These are phyloP conservation scores for Capsicum chinense DNA, from an alignment of 257 asterid genomes.

Conservation along the genomic window DNA sequence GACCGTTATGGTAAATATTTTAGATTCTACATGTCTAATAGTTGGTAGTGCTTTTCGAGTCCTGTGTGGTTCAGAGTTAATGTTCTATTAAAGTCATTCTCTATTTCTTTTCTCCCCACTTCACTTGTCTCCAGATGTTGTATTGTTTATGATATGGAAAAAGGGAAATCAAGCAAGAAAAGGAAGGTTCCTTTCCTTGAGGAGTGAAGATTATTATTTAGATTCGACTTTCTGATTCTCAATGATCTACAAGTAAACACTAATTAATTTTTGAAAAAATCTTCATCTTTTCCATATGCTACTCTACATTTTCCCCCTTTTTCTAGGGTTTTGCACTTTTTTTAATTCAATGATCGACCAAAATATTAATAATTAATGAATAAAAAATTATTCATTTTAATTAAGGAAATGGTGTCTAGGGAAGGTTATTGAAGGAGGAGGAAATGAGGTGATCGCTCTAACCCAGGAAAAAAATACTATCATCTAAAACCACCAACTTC, in stretches of 20 bases:
- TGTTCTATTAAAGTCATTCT: not conserved
- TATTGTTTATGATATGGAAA: not conserved
- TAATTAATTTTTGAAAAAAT: not conserved
- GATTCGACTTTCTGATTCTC: not conserved
- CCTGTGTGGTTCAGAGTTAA: not conserved
- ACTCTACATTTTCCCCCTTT: not conserved
- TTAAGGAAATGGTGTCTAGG: not conserved
- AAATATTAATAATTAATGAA: too few relatives aligned
- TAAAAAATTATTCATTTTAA: too few relatives aligned
- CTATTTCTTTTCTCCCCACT: not conserved
- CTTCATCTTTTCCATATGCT: not conserved
- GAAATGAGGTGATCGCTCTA: not conserved
- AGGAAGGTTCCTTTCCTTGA: not conserved
- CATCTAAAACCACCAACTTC: not conserved
- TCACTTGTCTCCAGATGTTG: not conserved
- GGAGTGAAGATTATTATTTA: not conserved
- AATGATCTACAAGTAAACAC: not conserved
- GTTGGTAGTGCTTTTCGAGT: conserved; percentile 1
- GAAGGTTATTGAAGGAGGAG: not conserved
- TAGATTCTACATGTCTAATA: conserved; percentile 2
- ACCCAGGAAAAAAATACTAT: not conserved
- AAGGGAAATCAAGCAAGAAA: not conserved
- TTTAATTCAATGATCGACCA: too few relatives aligned
- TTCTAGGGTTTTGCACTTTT: too few relatives aligned
- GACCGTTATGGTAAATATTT: conserved; percentile 29